Conservation (phyloP, 2,329 filamentous ascomycete species). For the Incumbomyces lentus region DNA sequence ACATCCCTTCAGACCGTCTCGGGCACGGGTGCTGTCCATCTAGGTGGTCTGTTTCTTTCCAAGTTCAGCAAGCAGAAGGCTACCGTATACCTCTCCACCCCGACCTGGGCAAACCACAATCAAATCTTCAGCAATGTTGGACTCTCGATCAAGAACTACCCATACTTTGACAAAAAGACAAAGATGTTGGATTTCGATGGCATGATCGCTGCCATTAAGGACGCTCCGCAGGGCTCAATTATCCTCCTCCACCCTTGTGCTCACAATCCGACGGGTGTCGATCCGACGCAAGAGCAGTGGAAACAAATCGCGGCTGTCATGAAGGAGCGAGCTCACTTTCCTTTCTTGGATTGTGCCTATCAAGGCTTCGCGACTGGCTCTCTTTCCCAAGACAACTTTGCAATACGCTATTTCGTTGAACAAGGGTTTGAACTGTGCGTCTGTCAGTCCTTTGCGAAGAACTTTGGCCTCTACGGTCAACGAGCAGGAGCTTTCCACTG, state of each 20-base stretch:
- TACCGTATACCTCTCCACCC: slow-evolving; percentile 81
- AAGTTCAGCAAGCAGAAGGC: slow-evolving; percentile 63
- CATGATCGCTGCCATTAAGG: slow-evolving; percentile 62
- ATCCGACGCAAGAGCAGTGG: slow-evolving; percentile 91
- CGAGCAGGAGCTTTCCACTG: slow-evolving; percentile 94
- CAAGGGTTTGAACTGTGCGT: slow-evolving; percentile 67
- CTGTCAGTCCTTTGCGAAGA: slow-evolving; percentile 54
- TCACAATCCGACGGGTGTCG: slow-evolving; percentile 95
- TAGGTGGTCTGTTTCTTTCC: slow-evolving; percentile 85
- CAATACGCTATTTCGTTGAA: slow-evolving; percentile 88
- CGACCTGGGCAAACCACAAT: slow-evolving; percentile 98
- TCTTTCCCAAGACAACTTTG: slow-evolving; percentile 72
- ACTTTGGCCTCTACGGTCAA: slow-evolving; percentile 83
- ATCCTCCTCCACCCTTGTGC: slow-evolving; percentile 91
- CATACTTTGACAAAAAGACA: slow-evolving; percentile 83
- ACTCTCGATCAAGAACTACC: slow-evolving; percentile 69
- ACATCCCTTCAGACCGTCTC: slow-evolving; percentile 89
- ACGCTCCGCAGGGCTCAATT: slow-evolving; percentile 68
- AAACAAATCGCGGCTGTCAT: slow-evolving; percentile 73
- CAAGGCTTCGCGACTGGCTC: slow-evolving; percentile 95
- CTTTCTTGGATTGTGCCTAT: slow-evolving; percentile 97
- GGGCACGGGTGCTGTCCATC: slow-evolving; percentile 86
- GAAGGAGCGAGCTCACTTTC: slow-evolving; percentile 72
- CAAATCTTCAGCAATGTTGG: slow-evolving; percentile 93
- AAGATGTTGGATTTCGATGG: slow-evolving; percentile 87